phyloP scores from a whole-genome alignment of 1,284 basidiomycete genomes.

The Leucoagaricus sp. region DNA sequence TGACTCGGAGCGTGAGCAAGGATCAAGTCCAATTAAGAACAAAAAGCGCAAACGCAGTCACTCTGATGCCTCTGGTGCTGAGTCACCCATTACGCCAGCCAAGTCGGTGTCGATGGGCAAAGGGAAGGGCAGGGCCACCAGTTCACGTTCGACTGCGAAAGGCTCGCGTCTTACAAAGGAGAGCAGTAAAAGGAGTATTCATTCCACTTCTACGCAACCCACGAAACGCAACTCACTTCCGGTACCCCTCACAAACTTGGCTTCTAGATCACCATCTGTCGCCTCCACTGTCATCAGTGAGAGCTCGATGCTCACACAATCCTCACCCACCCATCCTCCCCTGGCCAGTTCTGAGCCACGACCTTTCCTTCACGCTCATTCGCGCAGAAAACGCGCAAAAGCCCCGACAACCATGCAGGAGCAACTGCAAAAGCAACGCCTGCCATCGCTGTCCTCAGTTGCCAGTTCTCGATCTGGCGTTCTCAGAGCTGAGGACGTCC shows the following conservation, averaged over 20 bases:
- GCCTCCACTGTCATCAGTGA: conserved; percentile 40
- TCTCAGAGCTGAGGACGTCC: conserved; percentile 11
- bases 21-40: background rate
- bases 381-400: conserved; percentile 11
- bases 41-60: conserved; percentile 14
- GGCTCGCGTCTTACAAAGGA: background rate
- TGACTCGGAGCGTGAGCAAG: conserved; percentile 11
- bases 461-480: conserved; percentile 2
- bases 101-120: background rate
- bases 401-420: conserved; percentile 7
- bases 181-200: background rate
- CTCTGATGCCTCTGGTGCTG: conserved; percentile 3
- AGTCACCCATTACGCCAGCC: background rate
- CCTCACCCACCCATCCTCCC: conserved; percentile 25
- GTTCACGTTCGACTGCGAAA: conserved; percentile 3
- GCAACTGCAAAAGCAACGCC: background rate
- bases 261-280: conserved; percentile 48
- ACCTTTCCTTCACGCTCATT: conserved; percentile 28
- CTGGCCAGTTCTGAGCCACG: conserved; percentile 16
- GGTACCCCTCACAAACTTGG: too few species aligned
- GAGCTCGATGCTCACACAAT: conserved; percentile 30
- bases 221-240: too few species aligned
- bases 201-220: too few species aligned
- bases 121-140: conserved; percentile 14
- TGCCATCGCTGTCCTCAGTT: background rate